Conservation (phyloP, 371 early-diverging fungal genomes). For the Chytridiales sp. region DNA sequence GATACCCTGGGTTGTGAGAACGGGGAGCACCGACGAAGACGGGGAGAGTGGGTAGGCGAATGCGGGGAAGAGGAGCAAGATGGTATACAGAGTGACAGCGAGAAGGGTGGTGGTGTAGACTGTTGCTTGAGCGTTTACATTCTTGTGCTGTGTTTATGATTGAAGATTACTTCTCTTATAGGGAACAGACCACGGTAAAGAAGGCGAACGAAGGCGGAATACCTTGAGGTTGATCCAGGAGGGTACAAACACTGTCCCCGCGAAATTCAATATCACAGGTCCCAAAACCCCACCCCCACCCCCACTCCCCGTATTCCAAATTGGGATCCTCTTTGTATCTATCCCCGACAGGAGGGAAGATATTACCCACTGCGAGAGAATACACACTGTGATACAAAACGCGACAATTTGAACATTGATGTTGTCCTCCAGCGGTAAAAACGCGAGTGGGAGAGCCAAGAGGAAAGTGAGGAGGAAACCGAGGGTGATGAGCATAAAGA, state of each 20-base stretch:
- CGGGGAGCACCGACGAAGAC: conserved; percentile 9
- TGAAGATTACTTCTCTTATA: neutral
- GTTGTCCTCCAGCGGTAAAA: conserved; percentile 48
- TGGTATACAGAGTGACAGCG: conserved; percentile 23
- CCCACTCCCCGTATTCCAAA: too few relatives aligned
- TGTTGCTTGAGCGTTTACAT: conserved; percentile 30
- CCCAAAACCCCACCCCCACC: conserved; percentile 21
- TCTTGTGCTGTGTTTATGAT: conserved; percentile 13
- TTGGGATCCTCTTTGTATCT: too few relatives aligned
- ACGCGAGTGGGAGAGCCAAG: conserved; percentile 33
- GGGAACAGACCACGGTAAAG: neutral
- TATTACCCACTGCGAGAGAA: conserved; percentile 24
- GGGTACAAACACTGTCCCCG: conserved; percentile 35
- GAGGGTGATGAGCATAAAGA: conserved; percentile 40
- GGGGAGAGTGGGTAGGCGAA: conserved; percentile 27
- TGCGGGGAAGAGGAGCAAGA: conserved; percentile 38
- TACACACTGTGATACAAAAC: conserved; percentile 2
- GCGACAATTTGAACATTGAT: conserved; percentile 41
- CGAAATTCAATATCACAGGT: conserved; percentile 34
- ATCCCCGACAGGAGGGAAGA: too few relatives aligned
- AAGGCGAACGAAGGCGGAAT: neutral
- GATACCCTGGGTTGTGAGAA: conserved; percentile 13
- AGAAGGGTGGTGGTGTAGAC: conserved; percentile 32
- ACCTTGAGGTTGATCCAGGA: conserved; percentile 41
- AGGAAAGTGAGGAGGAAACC: conserved; percentile 35